These are phyloP conservation scores for Mediolabrus comicus DNA, from an alignment of 108 stramenopile species.

Conservation along the genomic window DNA sequence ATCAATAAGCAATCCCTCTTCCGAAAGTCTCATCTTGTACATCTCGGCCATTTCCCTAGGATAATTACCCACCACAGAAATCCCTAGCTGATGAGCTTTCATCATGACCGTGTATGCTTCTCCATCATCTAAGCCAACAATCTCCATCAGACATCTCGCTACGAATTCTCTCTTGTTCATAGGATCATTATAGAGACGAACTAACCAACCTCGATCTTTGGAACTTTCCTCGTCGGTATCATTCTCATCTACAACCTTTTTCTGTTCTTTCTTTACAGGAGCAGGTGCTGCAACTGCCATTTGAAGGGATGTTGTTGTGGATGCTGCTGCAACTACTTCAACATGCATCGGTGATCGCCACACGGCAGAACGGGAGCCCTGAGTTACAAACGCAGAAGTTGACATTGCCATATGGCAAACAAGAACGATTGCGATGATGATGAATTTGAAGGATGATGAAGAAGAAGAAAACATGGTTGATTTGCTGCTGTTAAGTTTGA, in stretches of 20 bases:
- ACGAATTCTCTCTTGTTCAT: slow-evolving; percentile 82
- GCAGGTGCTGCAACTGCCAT: slow-evolving; percentile 7
- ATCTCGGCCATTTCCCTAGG: slow-evolving; percentile 62
- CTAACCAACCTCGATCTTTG: slow-evolving; percentile 53
- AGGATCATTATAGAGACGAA: slow-evolving; percentile 74
- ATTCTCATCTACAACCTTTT: not conserved
- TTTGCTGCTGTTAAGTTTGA: not conserved
- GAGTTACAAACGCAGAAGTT: not conserved
- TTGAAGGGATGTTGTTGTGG: not conserved
- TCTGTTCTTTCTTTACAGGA: slow-evolving; percentile 7
- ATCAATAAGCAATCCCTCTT: slow-evolving; percentile 59
- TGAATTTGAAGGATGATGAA: not conserved
- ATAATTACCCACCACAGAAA: slow-evolving; percentile 63
- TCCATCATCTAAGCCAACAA: slow-evolving; percentile 56
- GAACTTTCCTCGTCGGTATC: slow-evolving; percentile 1
- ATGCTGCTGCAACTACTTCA: not conserved
- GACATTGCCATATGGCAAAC: not conserved
- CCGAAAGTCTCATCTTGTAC: slow-evolving; percentile 47
- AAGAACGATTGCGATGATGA: not conserved
- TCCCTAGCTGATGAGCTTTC: slow-evolving; percentile 67
- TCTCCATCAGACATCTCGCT: slow-evolving; percentile 54
- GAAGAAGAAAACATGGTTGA: not conserved
- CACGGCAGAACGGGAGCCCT: not conserved
- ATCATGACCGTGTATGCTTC: slow-evolving; percentile 73
- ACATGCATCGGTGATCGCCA: not conserved